A percentile compares a stretch with the other conserved stretches of the same genome.
Evolutionary conservation across 2,329 filamentous ascomycete genomes (phyloP).

Genomic region (Neonectria magnoliae): DNA sequence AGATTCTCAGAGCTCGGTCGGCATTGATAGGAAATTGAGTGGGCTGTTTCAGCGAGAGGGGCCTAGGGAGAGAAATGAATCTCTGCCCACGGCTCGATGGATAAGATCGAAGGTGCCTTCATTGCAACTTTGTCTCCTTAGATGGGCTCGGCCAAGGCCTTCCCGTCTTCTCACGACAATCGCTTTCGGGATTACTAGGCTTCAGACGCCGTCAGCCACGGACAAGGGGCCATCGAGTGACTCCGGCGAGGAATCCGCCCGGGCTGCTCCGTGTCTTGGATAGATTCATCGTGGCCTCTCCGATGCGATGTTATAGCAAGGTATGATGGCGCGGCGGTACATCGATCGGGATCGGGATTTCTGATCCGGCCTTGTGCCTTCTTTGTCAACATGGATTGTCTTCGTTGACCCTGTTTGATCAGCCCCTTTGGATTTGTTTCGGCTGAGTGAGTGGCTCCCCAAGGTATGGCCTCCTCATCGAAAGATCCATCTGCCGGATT

Average conservation of each 20-base stretch:
- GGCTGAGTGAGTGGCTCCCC: conserved; percentile 6
- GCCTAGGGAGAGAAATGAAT: neutral
- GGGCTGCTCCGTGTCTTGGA: conserved; percentile 12
- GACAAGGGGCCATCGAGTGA: conserved; percentile 8
- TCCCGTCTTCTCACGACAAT: conserved; percentile 4
- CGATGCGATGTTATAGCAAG: neutral
- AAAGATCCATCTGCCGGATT: conserved; percentile 23
- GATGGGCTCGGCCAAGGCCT: neutral
- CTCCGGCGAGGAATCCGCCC: conserved; percentile 6
- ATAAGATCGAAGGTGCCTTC: conserved; percentile 10
- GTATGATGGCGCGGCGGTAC: conserved; percentile 5
- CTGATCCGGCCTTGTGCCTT: neutral
- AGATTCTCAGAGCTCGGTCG: conserved; percentile 9
- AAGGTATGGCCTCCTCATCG: conserved; percentile 18
- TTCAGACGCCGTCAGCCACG: neutral
- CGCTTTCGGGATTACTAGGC: conserved; percentile 4
- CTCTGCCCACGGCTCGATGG: conserved; percentile 9
- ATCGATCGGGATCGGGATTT: neutral
- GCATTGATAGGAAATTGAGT: conserved; percentile 21
- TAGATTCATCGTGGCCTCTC: neutral
- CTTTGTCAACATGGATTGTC: neutral
- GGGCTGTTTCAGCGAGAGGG: conserved; percentile 31
- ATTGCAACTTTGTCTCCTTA: neutral
- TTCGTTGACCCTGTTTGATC: conserved; percentile 8
- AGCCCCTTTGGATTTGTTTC: conserved; percentile 5